Base-by-base conservation (phyloP, 164 flowering plant species). In the Tinospora cordifolia region DNA sequence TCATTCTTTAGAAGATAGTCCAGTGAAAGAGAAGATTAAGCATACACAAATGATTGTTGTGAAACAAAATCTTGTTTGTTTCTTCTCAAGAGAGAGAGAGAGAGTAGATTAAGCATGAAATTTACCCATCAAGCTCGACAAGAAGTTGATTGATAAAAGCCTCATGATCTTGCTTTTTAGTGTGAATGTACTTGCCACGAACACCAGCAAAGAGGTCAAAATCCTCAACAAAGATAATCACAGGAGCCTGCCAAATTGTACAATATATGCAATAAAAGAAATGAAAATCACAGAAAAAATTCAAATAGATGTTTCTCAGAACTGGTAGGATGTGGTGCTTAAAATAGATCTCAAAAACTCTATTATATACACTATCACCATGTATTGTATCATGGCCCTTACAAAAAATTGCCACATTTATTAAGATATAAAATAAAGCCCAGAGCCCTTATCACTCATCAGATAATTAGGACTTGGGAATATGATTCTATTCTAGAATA, bases 91-190 rank as follows among this genome's bases (percentile, higher is more conserved):
- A n/a, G n/a, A n/a, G n/a, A n/a, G n/a, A n/a, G n/a, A n/a, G n/a
- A n/a, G n/a, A 51, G 58, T 14, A 51, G 14, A 47, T 47, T 51
- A 17, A 67, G 51, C 26, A 24, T 54, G 68, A 62, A 6, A 41
- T 11, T 75, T 87, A 93, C 98, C 98, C 98, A 79, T 93, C 98
- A 78, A 93, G 97, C 81, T 93, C 98, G 79, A 93, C 98, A 70
- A 93, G 94, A 73, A 93, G 92, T 77, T 93, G 98, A 81, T 93
- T 93, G 63, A 93, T 93, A 78, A 93, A 90, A 70, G 97, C 88
- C 78, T 93, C 98, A 75, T 93, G 98, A 78, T 93, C 98, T 78
- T 93, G 98, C 75, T 91, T 81, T 81, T 87, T 84, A 39, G 97
- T 93, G 80, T 93, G 96, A 70, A 91, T 81, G 71, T 76, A 87